These are phyloP conservation scores for Fusarium sp. DNA, from an alignment of 2,329 filamentous ascomycete species.

Conservation along the genomic window DNA sequence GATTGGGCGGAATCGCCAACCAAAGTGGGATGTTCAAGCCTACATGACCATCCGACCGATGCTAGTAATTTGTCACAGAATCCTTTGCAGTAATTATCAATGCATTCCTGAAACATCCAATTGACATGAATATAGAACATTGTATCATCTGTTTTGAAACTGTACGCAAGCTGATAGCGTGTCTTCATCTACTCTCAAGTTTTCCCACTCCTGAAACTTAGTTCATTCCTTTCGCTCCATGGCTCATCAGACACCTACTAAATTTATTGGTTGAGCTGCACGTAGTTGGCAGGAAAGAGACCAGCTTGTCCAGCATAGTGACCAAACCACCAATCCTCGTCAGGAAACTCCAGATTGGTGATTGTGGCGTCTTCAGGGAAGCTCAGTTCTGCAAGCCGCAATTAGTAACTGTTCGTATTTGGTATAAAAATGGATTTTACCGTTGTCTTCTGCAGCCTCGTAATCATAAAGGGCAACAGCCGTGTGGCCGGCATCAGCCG, in stretches of 20 bases:
- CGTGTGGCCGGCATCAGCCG: slow-evolving; percentile 67
- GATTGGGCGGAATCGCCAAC: background rate
- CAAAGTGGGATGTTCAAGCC: background rate
- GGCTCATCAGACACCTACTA: slow-evolving; percentile 1
- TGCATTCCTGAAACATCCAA: slow-evolving; percentile 9
- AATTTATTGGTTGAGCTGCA: slow-evolving; percentile 64
- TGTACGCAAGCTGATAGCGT: slow-evolving; percentile 43
- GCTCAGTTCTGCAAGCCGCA: slow-evolving; percentile 68
- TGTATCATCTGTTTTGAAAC: slow-evolving; percentile 23
- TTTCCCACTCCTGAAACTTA: slow-evolving; percentile 26
- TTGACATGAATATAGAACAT: slow-evolving; percentile 20
- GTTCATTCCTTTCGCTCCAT: slow-evolving; percentile 16
- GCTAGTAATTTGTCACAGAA: background rate
- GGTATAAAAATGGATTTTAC: slow-evolving; percentile 56
- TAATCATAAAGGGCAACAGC: slow-evolving; percentile 95
- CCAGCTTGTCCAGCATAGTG: slow-evolving; percentile 83
- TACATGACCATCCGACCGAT: background rate
- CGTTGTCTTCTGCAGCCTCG: slow-evolving; percentile 95
- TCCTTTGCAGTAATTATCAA: background rate
- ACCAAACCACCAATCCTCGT: slow-evolving; percentile 99
- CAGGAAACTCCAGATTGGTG: slow-evolving; percentile 89
- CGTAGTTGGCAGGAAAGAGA: slow-evolving; percentile 84
- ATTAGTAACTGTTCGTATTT: slow-evolving; percentile 17
- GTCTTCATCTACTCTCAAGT: slow-evolving; percentile 39
- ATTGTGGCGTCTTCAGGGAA: slow-evolving; percentile 93